Base-by-base conservation (phyloP, 164 flowering plant species). In the Berberis thunbergii region DNA sequence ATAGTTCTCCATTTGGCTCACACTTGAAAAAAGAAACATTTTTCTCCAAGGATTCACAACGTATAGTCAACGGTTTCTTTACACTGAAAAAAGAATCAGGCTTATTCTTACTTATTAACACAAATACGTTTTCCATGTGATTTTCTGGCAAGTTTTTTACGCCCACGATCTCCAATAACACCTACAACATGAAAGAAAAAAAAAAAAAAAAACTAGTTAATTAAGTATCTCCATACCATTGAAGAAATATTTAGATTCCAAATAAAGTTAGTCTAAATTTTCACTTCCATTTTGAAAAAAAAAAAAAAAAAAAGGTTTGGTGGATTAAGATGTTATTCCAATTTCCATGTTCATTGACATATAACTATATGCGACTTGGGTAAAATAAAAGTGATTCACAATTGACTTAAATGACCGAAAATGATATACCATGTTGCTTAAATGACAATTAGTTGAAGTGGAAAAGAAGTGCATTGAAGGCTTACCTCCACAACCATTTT, bases 21-120 rank as follows among this genome's bases (percentile, higher is more conserved):
- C 97, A 94, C 59, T 79, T 84, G 75, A 94, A 91, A 12, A 66
- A 62, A 68, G 88, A 84, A 64, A 84, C 85, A 59, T 86, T 82
- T 70, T 94, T 94, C 67, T 79, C 71, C 64, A 82, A 76, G 45
- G 87, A 73, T 64, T 78, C 82, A 0, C 96, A 87, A 49, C 73
- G 71, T 57, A 91, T 85, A 49, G 68, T 78, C 26, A 91, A 76
- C 63, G 72, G 83, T 67, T 79, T 81, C 68, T 74, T 82, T 38
- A 67, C 71, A 63, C 75, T 55, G 68, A 89, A 86, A 65, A 91
- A 70, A 12, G 55, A 10, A 79, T 94, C 97, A 13, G 96, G 83
- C 52, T 84, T 85, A 39, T 75, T 78, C 79, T 91, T 94, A 50
- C 83, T 78, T 67, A 80, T 78, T 44, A 69, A 61, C 41, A 89